These are phyloP conservation scores for Kwoniella mangroviensis DNA, from an alignment of 768 basidiomycete species.

Conservation along the genomic window DNA sequence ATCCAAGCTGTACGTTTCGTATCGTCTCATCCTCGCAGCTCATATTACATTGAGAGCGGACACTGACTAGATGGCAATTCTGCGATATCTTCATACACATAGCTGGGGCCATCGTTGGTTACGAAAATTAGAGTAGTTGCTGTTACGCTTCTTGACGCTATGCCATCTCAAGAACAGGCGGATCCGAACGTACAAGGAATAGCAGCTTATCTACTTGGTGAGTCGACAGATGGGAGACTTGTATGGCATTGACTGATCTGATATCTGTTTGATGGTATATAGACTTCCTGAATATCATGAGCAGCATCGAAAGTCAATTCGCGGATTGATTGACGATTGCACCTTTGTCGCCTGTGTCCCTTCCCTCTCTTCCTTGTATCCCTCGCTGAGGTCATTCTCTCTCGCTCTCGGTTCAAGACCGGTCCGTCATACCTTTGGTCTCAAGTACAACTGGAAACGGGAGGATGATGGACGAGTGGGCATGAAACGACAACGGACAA, in stretches of 20 bases:
- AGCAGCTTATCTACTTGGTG: slow-evolving; percentile 37
- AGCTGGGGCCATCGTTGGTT: slow-evolving; percentile 44
- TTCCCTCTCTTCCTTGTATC: too few relatives aligned
- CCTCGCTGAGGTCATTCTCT: too few relatives aligned
- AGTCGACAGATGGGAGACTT: too few relatives aligned
- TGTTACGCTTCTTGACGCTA: slow-evolving; percentile 39
- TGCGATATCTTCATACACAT: background rate
- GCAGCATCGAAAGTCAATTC: slow-evolving; percentile 41
- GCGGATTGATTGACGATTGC: slow-evolving; percentile 22
- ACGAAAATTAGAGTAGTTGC: slow-evolving; percentile 42
- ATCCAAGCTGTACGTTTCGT: slow-evolving; percentile 32
- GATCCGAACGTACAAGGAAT: slow-evolving; percentile 39
- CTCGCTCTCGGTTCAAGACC: too few relatives aligned
- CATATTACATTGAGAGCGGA: background rate
- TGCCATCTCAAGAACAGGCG: slow-evolving; percentile 33
- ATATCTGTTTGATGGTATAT: background rate
- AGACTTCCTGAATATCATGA: slow-evolving; percentile 47
- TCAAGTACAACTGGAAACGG: too few relatives aligned
- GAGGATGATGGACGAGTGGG: too few relatives aligned
- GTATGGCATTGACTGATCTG: too few relatives aligned
- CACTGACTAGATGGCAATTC: background rate
- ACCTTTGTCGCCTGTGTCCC: too few relatives aligned
- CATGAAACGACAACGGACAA: too few relatives aligned
- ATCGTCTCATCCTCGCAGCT: too few relatives aligned
- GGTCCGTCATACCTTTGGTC: too few relatives aligned